These are phyloP conservation scores for Fomitopsis palustris DNA, from an alignment of 1,284 basidiomycete genomes.

Conservation along the genomic window DNA sequence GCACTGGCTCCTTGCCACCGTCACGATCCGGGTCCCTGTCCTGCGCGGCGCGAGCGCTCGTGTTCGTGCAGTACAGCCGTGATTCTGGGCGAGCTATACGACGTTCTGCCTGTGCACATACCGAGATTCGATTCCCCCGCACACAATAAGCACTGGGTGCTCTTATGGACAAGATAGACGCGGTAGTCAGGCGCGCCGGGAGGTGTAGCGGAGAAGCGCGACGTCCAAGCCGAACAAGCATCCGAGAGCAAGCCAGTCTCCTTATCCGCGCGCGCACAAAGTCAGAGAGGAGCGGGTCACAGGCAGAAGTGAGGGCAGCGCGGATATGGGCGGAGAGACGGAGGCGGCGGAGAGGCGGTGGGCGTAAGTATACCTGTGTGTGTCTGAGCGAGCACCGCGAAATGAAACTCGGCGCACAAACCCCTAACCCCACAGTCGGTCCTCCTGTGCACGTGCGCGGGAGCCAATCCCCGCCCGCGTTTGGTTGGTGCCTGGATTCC, in stretches of 20 bases:
- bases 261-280: not conserved
- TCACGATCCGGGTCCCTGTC: constrained; percentile 2
- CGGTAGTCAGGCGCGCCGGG: not conserved
- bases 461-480: not conserved
- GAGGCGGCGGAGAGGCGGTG: not conserved
- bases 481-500: not conserved
- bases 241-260: not conserved
- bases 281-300: not conserved
- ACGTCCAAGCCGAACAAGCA: not conserved
- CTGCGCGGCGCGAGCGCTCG: constrained; percentile 6
- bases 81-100: not conserved
- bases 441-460: not conserved
- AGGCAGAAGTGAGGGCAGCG: not conserved
- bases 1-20: constrained; percentile 11
- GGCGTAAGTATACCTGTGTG: not conserved
- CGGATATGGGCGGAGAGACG: not conserved
- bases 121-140: too few species aligned
- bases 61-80: constrained; percentile 2
- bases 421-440: constrained; percentile 8
- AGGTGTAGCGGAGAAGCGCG: not conserved
- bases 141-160: too few species aligned
- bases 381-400: not conserved
- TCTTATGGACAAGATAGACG: not conserved
- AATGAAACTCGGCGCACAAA: not conserved
- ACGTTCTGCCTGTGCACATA: not conserved